Evolutionary conservation across 495 filamentous ascomycete species (phyloP), one percentile per base, ranked within the genome.

Genomic region (Aspergillus coremiiformis): DNA sequence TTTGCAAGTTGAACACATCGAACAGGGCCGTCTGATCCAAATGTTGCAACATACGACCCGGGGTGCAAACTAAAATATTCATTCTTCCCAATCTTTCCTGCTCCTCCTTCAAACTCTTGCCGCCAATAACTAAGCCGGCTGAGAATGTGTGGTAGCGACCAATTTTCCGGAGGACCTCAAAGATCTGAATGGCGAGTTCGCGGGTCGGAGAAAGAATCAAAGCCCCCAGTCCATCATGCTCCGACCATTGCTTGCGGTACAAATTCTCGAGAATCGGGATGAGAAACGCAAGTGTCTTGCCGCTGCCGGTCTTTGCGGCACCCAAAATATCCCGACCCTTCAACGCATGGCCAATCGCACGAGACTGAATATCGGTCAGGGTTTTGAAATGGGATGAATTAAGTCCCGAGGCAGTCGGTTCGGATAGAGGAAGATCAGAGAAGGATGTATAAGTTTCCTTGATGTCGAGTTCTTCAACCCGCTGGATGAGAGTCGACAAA

Each of bases 31-130:
- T 97, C 71, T 97, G 90, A 64, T 95, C 90, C 65, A 99, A 72
- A 68, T 99, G 93, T 66, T 99, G 94, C 44, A 97, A 69, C 78
- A 99, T 92, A 6, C 93, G 79, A 9, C 93, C 93, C 0, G 93
- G 93, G 2, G 93, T 99, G 62, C 92, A 95, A 2, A 99, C 91
- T 11, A 99, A 70, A 43, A 99, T 99, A 57, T 97, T 96, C 94
- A 99, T 99, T 53, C 90, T 78, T 11, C 84, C 83, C 49, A 99
- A 63, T 30, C 92, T 78, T 55, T 92, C 88, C 39, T 84, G 83
- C 67, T 99, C 92, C 64, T 96, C 90, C 56, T 84, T 81, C 60
- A 96, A 61, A 70, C 81, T 88, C 74, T 91, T 94, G 8, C 93
- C 93, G n/a, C 93, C 93, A 58, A 96, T 96, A 1, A 99, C 83